Percentiles rank a stretch among this genome's conserved stretches.
These are phyloP conservation scores for Graphilbum fragrans DNA, from an alignment of 2,329 filamentous ascomycete species.

Conservation along the genomic window DNA sequence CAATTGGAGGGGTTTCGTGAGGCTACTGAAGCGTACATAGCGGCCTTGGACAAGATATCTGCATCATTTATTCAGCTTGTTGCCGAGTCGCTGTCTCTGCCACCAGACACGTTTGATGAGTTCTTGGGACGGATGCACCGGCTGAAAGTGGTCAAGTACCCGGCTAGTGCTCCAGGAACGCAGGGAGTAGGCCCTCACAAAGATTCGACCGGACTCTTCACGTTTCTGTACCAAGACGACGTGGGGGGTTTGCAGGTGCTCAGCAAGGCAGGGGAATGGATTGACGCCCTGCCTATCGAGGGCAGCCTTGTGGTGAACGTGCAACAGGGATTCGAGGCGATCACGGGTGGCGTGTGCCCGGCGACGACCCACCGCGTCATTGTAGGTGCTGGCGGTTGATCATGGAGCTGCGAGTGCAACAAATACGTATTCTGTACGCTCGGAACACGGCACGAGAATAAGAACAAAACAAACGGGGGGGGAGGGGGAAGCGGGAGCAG, in stretches of 20 bases:
- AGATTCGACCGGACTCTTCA: slow-evolving; percentile 51
- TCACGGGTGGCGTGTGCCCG: slow-evolving; percentile 39
- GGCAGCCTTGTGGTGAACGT: slow-evolving; percentile 45
- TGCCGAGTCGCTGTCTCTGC: slow-evolving; percentile 39
- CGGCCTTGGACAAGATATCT: slow-evolving; percentile 35
- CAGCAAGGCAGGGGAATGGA: slow-evolving; percentile 34
- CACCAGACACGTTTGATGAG: slow-evolving; percentile 33
- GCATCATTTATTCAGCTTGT: slow-evolving; percentile 41
- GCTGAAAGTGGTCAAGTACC: slow-evolving; percentile 45
- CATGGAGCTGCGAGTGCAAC: too few relatives aligned
- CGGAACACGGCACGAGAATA: neutral
- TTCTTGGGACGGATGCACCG: slow-evolving; percentile 46
- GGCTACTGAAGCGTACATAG: slow-evolving; percentile 34
- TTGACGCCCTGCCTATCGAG: slow-evolving; percentile 32
- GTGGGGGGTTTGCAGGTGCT: slow-evolving; percentile 38
- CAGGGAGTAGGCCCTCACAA: slow-evolving; percentile 52
- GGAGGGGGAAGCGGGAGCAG: too few relatives aligned
- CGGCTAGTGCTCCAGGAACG: slow-evolving; percentile 13
- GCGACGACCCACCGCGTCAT: slow-evolving; percentile 37
- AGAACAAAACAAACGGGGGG: neutral
- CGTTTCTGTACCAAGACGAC: slow-evolving; percentile 48
- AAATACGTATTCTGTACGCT: neutral
- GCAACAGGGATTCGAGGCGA: slow-evolving; percentile 44
- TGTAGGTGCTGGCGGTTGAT: neutral
- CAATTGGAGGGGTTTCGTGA: slow-evolving; percentile 15